Conservation (phyloP, 2,329 filamentous ascomycete species). For the Ampelomyces quisqualis region DNA sequence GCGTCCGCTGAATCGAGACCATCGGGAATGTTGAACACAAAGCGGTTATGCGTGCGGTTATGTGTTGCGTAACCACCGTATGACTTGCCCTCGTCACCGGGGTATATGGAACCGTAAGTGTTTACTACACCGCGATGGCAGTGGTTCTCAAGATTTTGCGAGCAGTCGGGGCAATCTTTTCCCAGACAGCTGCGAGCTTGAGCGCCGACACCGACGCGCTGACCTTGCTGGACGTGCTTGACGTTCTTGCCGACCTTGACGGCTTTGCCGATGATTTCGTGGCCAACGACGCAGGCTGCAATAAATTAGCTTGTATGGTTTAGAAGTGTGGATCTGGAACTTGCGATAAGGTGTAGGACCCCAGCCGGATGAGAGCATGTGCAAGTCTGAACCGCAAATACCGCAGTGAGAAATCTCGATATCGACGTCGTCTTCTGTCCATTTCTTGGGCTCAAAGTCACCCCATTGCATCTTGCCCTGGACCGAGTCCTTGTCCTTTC, state of each 20-base stretch:
- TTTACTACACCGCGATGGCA: constrained; percentile 45
- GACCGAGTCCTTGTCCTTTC: constrained; percentile 50
- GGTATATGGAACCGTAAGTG: constrained; percentile 51
- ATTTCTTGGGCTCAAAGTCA: constrained; percentile 47
- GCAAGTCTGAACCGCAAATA: constrained; percentile 40
- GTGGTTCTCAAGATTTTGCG: constrained; percentile 52
- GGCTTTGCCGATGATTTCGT: constrained; percentile 46
- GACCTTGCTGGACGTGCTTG: constrained; percentile 59
- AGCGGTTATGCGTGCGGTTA: constrained; percentile 73
- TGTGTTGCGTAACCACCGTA: constrained; percentile 66
- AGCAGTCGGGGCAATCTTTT: constrained; percentile 48
- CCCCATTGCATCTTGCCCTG: constrained; percentile 59
- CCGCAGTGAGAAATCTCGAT: constrained; percentile 46
- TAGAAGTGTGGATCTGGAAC: background rate
- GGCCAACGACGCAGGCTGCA: constrained; percentile 47
- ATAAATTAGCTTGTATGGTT: constrained; percentile 18
- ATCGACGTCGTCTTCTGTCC: constrained; percentile 66
- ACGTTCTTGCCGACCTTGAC: constrained; percentile 48
- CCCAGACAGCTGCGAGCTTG: constrained; percentile 51
- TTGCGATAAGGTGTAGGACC: constrained; percentile 25
- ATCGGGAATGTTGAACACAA: constrained; percentile 72
- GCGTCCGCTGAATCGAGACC: constrained; percentile 60
- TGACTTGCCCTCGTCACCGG: constrained; percentile 58
- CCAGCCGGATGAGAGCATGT: constrained; percentile 45
- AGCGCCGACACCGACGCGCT: constrained; percentile 57